A percentile compares a stretch with the other conserved stretches of the same genome.
phyloP scores from a whole-genome alignment of 768 basidiomycete genomes.

The Plicaturopsis crispa region DNA sequence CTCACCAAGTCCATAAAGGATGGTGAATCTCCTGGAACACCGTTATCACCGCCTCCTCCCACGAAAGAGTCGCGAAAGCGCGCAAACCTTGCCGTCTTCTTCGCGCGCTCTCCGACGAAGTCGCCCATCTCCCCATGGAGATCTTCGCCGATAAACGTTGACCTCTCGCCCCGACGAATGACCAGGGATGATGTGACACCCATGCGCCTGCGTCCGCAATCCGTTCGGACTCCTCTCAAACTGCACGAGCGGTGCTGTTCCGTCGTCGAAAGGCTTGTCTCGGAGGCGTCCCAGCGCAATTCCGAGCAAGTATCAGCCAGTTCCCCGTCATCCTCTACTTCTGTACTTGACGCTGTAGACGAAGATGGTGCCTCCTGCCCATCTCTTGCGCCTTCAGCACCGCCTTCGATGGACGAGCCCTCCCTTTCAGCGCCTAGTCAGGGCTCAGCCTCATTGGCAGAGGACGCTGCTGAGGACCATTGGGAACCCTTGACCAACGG shows the following conservation, averaged over 20 bases:
- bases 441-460: too few relatives aligned
- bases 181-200: slow-evolving; percentile 26
- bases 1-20: slow-evolving; percentile 13
- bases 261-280: slow-evolving; percentile 18
- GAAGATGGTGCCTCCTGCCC: too few relatives aligned
- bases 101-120: slow-evolving; percentile 25
- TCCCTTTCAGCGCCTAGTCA: too few relatives aligned
- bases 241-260: slow-evolving; percentile 16
- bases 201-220: slow-evolving; percentile 24
- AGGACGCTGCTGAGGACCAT: too few relatives aligned
- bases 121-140: slow-evolving; percentile 25
- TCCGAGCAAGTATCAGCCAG: too few relatives aligned
- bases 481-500: too few relatives aligned
- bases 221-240: slow-evolving; percentile 14
- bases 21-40: slow-evolving; percentile 8
- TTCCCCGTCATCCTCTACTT: too few relatives aligned
- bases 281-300: slow-evolving; percentile 13
- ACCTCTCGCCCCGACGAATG: slow-evolving; percentile 23
- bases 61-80: slow-evolving; percentile 20
- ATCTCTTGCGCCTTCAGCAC: too few relatives aligned
- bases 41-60: slow-evolving; percentile 10
- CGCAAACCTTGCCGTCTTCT: slow-evolving; percentile 32
- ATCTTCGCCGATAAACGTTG: slow-evolving; percentile 18
- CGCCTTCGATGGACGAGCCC: too few relatives aligned
- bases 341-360: too few relatives aligned